Conservation (phyloP, 495 filamentous ascomycete genomes). For the Halenospora varia region DNA sequence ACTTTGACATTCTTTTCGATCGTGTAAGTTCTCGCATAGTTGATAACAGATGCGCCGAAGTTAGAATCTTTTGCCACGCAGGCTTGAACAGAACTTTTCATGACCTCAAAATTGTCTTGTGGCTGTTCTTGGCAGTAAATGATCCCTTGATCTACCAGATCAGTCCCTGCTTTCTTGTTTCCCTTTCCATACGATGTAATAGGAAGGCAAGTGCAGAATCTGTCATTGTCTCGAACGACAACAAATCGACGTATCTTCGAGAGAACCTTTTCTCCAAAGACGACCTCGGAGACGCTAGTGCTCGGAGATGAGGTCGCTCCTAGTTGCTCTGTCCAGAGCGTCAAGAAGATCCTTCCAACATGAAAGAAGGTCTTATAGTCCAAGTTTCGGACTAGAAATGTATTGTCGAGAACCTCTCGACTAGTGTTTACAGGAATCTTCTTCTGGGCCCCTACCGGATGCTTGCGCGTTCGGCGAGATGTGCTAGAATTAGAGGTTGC, state of each 20-base stretch:
- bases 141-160: neutral
- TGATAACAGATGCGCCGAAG: neutral
- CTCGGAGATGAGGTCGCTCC: neutral
- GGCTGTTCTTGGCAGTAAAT: slow-evolving; percentile 4
- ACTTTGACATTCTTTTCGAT: slow-evolving; percentile 7
- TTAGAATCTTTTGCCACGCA: neutral
- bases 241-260: slow-evolving; percentile 1
- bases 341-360: slow-evolving; percentile 1
- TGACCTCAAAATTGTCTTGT: neutral
- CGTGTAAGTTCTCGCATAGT: slow-evolving; percentile 3
- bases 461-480: neutral
- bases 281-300: neutral
- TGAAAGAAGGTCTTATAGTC: neutral
- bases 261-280: neutral
- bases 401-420: neutral
- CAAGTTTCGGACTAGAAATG: neutral
- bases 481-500: neutral
- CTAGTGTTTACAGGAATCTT: neutral
- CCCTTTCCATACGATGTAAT: slow-evolving; percentile 1
- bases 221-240: neutral
- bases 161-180: neutral
- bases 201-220: neutral
- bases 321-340: neutral
- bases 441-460: neutral
- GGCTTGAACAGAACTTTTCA: neutral